These are phyloP conservation scores for Arthrobotrys pseudoclavata DNA, from an alignment of 2,329 filamentous ascomycete species.

Conservation along the genomic window DNA sequence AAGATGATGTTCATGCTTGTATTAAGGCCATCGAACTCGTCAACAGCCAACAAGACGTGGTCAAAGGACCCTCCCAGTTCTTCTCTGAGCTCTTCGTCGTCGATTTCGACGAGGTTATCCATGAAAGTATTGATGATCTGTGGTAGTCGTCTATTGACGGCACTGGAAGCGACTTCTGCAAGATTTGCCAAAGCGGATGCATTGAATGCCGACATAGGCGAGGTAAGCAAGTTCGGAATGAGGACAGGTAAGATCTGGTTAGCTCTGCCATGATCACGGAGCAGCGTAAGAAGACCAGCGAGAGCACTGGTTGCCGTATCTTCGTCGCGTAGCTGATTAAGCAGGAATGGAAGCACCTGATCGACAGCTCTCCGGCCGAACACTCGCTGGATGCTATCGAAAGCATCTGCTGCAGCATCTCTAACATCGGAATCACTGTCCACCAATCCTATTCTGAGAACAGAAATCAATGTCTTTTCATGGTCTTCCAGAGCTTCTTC, in stretches of 20 bases:
- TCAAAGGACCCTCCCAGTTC: conserved; percentile 88
- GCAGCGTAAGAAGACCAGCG: conserved; percentile 89
- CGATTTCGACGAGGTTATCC: conserved; percentile 86
- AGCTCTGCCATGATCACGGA: conserved; percentile 91
- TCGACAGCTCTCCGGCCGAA: conserved; percentile 95
- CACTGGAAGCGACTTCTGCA: conserved; percentile 87
- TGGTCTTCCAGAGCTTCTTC: conserved; percentile 91
- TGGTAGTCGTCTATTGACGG: conserved; percentile 91
- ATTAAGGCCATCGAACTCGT: conserved; percentile 95
- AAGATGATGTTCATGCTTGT: conserved; percentile 95
- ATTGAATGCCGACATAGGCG: conserved; percentile 94
- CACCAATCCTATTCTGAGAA: conserved; percentile 91
- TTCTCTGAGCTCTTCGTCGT: conserved; percentile 78
- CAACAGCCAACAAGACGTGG: conserved; percentile 89
- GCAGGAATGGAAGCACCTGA: conserved; percentile 91
- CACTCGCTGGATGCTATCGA: conserved; percentile 93
- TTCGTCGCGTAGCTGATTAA: conserved; percentile 88
- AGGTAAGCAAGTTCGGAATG: conserved; percentile 89
- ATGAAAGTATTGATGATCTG: conserved; percentile 93
- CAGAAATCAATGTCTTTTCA: conserved; percentile 93
- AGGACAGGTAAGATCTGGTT: conserved; percentile 98
- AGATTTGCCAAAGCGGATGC: conserved; percentile 92
- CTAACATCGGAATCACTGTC: conserved; percentile 90
- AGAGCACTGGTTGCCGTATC: conserved; percentile 91
- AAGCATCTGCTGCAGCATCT: conserved; percentile 96